A percentile compares a stretch with the other conserved stretches of the same genome.
phyloP scores from a whole-genome alignment of 225 moss, liverwort and hornwort species.

The Neckera pumila region DNA sequence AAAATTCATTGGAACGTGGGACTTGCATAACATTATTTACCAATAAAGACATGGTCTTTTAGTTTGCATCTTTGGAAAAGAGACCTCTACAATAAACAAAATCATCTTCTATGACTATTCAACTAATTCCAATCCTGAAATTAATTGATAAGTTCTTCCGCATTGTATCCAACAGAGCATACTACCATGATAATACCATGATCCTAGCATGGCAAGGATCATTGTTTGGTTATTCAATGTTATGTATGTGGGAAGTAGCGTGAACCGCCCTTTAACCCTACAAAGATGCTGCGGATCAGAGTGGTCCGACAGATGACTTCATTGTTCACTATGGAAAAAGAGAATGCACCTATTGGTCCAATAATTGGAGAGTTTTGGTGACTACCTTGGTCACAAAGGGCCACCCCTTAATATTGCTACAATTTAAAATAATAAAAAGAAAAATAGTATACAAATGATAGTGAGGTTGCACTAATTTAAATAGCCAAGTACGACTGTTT shows the following conservation, averaged over 20 bases:
- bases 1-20: accelerated
- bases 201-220: too few relatives aligned
- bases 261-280: not conserved
- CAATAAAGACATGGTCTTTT: accelerated
- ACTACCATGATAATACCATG: too few relatives aligned
- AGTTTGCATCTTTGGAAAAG: not conserved
- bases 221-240: not conserved
- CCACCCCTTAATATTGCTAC: too few relatives aligned
- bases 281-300: too few relatives aligned
- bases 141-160: accelerated
- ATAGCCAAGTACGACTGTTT: not conserved
- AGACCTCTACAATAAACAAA: not conserved
- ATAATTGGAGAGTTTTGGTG: too few relatives aligned
- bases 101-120: not conserved
- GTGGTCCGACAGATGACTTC: too few relatives aligned
- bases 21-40: not conserved
- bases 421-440: too few relatives aligned
- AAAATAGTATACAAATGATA: too few relatives aligned
- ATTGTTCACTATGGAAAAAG: too few relatives aligned
- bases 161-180: accelerated
- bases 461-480: not conserved
- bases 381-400: too few relatives aligned
- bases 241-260: not conserved
- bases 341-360: too few relatives aligned
- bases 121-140: not conserved